Evolutionary conservation across 352 stramenopile species (phyloP).

Genomic region (Thalassiosira oceanica): DNA sequence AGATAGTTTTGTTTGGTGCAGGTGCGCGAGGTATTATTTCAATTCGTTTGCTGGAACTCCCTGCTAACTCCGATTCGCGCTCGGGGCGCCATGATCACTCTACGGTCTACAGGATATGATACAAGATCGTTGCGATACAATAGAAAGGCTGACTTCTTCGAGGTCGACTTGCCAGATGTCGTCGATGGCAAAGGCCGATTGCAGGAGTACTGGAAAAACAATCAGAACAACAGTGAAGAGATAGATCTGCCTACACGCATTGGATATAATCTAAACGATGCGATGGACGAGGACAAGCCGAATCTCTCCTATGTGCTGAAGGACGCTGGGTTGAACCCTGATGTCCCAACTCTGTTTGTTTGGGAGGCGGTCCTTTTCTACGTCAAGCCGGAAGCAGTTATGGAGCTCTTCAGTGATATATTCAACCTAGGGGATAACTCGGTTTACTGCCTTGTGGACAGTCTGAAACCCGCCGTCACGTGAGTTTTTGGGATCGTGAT

Average conservation of each 20-base stretch:
- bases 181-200: conserved; percentile 44
- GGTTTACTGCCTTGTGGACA: conserved; percentile 38
- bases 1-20: conserved; percentile 39
- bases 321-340: conserved; percentile 14
- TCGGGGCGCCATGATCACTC: too few relatives aligned
- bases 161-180: conserved; percentile 54
- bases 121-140: conserved; percentile 46
- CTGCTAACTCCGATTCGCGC: too few relatives aligned
- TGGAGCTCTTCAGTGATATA: conserved; percentile 28
- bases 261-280: conserved; percentile 44
- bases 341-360: conserved; percentile 37
- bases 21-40: too few relatives aligned
- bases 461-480: conserved; percentile 37
- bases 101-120: too few relatives aligned
- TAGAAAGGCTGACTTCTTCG: conserved; percentile 33
- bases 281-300: conserved; percentile 2
- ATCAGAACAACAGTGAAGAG: conserved; percentile 10
- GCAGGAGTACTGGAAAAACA: conserved; percentile 20
- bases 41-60: too few relatives aligned
- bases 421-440: conserved; percentile 20
- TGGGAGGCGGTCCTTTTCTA: conserved; percentile 58
- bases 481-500: too few relatives aligned
- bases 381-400: conserved; percentile 37
- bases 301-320: conserved; percentile 23
- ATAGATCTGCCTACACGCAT: conserved; percentile 8